Percentiles rank a stretch among this genome's conserved stretches.
These are phyloP conservation scores for Penicillium freii DNA, from an alignment of 2,329 filamentous ascomycete genomes.

Conservation along the genomic window DNA sequence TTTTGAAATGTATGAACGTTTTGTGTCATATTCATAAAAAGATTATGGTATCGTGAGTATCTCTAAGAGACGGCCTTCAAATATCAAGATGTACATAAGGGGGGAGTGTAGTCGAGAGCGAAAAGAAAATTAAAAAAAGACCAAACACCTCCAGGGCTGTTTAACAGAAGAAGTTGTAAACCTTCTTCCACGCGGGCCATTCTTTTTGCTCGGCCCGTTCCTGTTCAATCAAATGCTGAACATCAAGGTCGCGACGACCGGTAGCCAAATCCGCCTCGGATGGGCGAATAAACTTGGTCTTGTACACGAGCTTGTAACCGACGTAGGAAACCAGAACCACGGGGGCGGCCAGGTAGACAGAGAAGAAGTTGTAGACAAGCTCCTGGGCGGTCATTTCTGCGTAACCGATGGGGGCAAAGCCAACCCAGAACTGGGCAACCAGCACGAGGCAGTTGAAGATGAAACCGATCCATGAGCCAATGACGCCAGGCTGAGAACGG, in stretches of 20 bases:
- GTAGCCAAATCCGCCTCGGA: constrained; percentile 84
- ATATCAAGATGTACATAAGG: not conserved
- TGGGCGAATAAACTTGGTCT: constrained; percentile 64
- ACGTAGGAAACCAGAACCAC: constrained; percentile 63
- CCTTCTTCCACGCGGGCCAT: constrained; percentile 75
- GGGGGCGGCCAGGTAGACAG: constrained; percentile 56
- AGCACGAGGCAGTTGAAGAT: constrained; percentile 73
- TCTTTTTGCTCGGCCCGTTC: constrained; percentile 69
- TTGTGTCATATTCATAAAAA: constrained; percentile 2
- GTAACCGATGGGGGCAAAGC: constrained; percentile 70
- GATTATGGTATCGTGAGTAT: constrained; percentile 1
- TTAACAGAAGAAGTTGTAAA: constrained; percentile 72
- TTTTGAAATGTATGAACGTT: not conserved
- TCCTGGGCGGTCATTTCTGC: constrained; percentile 43
- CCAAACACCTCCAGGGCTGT: not conserved
- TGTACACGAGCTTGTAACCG: constrained; percentile 71
- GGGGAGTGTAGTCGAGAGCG: not conserved
- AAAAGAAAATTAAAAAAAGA: not conserved
- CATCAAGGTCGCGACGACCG: constrained; percentile 78
- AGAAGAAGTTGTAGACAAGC: constrained; percentile 68
- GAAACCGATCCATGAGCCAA: constrained; percentile 79
- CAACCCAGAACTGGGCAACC: constrained; percentile 83
- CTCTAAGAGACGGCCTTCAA: not conserved
- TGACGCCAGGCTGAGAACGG: constrained; percentile 71
- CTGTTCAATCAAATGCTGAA: constrained; percentile 73